A percentile compares a stretch with the other conserved stretches of the same genome.
phyloP scores from a whole-genome alignment of 345 rosid species.

The Heritiera fomes region DNA sequence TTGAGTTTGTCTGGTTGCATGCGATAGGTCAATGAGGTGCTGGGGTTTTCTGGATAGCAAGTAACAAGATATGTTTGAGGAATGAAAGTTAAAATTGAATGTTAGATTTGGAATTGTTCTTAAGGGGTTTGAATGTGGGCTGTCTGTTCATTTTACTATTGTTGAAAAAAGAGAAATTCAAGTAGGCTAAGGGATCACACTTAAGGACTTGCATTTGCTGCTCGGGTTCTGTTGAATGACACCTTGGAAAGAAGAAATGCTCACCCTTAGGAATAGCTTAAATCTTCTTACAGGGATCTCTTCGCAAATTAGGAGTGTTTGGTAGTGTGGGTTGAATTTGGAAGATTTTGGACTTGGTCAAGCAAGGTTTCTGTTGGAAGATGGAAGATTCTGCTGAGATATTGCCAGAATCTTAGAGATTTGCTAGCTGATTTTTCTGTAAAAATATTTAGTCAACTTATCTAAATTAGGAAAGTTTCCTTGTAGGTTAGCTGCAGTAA shows the following conservation, averaged over 20 bases:
- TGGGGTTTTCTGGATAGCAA: neutral
- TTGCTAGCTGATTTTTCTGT: too few species aligned
- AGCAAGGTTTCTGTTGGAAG: too few species aligned
- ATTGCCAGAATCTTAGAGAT: too few species aligned
- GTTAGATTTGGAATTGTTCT: neutral
- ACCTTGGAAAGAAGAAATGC: neutral
- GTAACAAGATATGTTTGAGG: neutral
- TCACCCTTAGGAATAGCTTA: neutral
- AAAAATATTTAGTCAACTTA: too few species aligned
- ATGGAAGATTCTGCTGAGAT: too few species aligned
- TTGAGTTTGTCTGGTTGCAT: neutral
- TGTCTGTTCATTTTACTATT: neutral
- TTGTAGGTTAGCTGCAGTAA: too few species aligned
- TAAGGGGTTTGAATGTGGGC: neutral
- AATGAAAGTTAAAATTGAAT: neutral
- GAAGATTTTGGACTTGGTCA: too few species aligned
- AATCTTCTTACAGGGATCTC: neutral
- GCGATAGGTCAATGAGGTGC: neutral
- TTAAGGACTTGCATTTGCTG: neutral
- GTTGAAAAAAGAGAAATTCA: neutral
- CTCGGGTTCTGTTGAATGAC: neutral
- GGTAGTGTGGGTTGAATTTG: too few species aligned
- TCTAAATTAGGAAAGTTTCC: too few species aligned
- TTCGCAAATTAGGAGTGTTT: too few species aligned
- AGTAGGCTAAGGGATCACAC: neutral